Evolutionary conservation across 2,329 filamentous ascomycete genomes (phyloP), one percentile per base, ranked within the genome.

Genomic region (Paraphoma sp.): DNA sequence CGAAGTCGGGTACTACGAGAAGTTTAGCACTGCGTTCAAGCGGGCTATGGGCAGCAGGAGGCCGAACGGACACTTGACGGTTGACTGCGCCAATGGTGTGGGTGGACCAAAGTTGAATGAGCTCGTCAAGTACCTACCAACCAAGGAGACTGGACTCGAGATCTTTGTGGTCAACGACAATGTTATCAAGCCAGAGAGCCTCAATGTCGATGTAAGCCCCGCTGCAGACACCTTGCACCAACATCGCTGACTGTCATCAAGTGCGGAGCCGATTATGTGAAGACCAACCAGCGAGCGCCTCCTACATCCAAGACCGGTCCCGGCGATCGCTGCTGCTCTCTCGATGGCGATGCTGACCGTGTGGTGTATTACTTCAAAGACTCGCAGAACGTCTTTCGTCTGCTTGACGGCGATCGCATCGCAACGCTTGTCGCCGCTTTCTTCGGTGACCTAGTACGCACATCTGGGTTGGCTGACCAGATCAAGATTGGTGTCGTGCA

Each of bases 51-150:
- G 88, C 65, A 88, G 87, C 68, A 93, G 89, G 76, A 83, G 72
- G 59, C 68, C 92, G 42, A 82, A 86, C 49, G 93, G 93, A 6
- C 79, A 85, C 54, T 81, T 99, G 62, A 91, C 88, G 6, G 92
- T 99, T 12, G 95, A 99, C 78, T 97, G 94, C 76, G 95, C 95
- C 70, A 99, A 99, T 72, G 95, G 95, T 69, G 93, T 99, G 56
- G 95, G 95, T 67, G 95, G 92, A 3, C 93, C 94, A 41, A 97
- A 97, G 81, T 81, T 99, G 66, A 83, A 83, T 60, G 92, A 97
- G 76, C 83, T 98, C 62, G 84, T 97, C 70, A 97, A 97, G 77
- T 84, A 91, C 70, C 82, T 98, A 50, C 89, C 91, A 54, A 80
- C 85, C 60, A 84, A 87, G 38, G 79, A 82, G 54, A 86, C 89